Base-by-base conservation (phyloP, 139 green algal genomes). In the Coelastrella sp. region DNA sequence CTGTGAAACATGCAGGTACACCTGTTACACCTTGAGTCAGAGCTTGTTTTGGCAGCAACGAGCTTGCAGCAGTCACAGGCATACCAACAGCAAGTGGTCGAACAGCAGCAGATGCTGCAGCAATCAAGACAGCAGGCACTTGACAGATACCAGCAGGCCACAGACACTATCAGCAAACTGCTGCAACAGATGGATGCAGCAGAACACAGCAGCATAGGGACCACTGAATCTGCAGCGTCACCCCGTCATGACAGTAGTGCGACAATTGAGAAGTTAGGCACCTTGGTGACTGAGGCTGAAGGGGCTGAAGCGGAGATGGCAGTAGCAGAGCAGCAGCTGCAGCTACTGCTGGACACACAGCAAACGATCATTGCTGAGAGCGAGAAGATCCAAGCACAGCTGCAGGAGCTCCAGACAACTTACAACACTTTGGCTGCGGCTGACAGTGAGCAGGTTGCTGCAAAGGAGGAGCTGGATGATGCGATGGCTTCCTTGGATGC, bases 101-200 rank as follows among this genome's bases (percentile, higher is more conserved):
- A 71, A 38, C 76, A 83, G 76, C 76, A 83, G n/a, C 11, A 23
- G 25, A 62, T 73, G 34, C 53, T 83, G 38, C 25, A 83, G 37
- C 25, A 53, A 5, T 40, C 37, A 27, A 83, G 73, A 35, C 57
- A 83, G 57, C 57, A 83, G 57, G 57, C 76, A 2, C 35, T 83
- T 4, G 2, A 72, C 32, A 41, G 76, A 27, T 73, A 83, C 27
- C 35, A 73, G 13, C 25, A 83, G 57, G 76, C 76, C n/a, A 35
- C 11, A 30, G 4, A 60, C 23, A 57, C 38, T 19, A 73, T 83
- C 8, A 62, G 45, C 25, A 19, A 73, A n/a, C 34, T 83, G 35
- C 76, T 74, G 76, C 57, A 74, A 57, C 57, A 74, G 34, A 0
- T 83, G 51, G 51, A 50, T 30, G 38, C 25, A 17, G 38, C 1